Conservation (phyloP, 306 rosid genomes). For the Trifolium dubium region DNA sequence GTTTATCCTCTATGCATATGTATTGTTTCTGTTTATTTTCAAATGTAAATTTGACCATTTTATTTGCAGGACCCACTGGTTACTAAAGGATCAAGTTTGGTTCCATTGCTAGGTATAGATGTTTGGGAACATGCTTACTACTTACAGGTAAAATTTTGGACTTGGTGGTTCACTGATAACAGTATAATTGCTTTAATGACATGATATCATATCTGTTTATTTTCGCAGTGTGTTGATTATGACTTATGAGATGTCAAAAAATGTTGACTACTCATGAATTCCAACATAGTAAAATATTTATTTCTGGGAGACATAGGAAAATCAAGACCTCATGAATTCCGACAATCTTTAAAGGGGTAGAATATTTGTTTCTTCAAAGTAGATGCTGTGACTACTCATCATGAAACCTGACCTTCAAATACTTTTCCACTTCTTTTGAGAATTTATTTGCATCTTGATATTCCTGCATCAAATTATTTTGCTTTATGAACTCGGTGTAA, state of each 20-base stretch:
- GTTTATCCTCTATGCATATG: slow-evolving; percentile 12
- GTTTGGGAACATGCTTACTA: slow-evolving; percentile 99
- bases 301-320: neutral
- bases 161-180: slow-evolving; percentile 17
- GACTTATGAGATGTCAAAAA: slow-evolving; percentile 4
- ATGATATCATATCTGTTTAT: slow-evolving; percentile 22
- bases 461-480: neutral
- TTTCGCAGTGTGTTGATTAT: slow-evolving; percentile 13
- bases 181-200: slow-evolving; percentile 23
- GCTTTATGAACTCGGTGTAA: neutral
- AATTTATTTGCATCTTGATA: slow-evolving; percentile 5
- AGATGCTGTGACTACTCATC: neutral
- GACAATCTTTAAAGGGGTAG: neutral
- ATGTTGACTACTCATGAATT: neutral
- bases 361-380: neutral
- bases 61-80: slow-evolving; percentile 88
- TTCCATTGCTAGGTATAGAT: slow-evolving; percentile 95
- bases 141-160: slow-evolving; percentile 73
- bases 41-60: slow-evolving; percentile 43
- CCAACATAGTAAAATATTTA: neutral
- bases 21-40: slow-evolving; percentile 23
- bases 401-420: neutral
- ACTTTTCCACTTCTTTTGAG: neutral
- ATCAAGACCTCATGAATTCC: neutral
- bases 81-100: slow-evolving; percentile 77